phyloP scores from a whole-genome alignment of 768 basidiomycete genomes.

The Bullera alba region DNA sequence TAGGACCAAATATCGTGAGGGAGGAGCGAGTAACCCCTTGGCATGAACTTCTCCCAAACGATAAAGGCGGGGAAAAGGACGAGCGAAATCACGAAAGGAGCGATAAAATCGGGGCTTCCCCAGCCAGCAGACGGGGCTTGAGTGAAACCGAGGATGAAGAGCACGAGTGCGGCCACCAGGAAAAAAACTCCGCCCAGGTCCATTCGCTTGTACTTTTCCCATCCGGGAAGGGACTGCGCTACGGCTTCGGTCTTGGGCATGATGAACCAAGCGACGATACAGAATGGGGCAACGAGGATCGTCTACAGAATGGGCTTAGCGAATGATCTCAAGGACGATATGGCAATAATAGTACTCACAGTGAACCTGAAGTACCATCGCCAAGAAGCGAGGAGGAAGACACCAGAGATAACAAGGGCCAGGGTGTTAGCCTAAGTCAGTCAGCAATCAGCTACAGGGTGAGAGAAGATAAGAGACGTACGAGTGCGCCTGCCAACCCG shows the following conservation, averaged over 20 bases:
- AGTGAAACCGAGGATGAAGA: conserved; percentile 42
- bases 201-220: conserved; percentile 37
- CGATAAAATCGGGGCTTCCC: conserved; percentile 35
- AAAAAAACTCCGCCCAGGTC: conserved; percentile 36
- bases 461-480: no score
- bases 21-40: conserved; percentile 30
- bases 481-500: conserved; percentile 37
- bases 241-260: conserved; percentile 35
- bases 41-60: conserved; percentile 31
- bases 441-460: no score
- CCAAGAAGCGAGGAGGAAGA: conserved; percentile 39
- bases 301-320: background rate
- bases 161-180: conserved; percentile 30
- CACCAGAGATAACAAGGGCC: conserved; percentile 38
- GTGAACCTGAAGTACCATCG: conserved; percentile 45
- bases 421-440: conserved; percentile 39
- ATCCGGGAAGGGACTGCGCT: conserved; percentile 28
- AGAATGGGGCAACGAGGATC: conserved; percentile 26
- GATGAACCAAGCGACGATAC: conserved; percentile 35
- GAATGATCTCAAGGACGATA: background rate
- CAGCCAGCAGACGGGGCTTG: conserved; percentile 36
- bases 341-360: conserved; percentile 8
- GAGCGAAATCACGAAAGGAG: conserved; percentile 35
- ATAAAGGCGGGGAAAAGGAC: conserved; percentile 31
- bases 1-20: conserved; percentile 34